Base-by-base conservation (phyloP, 805 yeast species). In the Ogataea kodamae region DNA sequence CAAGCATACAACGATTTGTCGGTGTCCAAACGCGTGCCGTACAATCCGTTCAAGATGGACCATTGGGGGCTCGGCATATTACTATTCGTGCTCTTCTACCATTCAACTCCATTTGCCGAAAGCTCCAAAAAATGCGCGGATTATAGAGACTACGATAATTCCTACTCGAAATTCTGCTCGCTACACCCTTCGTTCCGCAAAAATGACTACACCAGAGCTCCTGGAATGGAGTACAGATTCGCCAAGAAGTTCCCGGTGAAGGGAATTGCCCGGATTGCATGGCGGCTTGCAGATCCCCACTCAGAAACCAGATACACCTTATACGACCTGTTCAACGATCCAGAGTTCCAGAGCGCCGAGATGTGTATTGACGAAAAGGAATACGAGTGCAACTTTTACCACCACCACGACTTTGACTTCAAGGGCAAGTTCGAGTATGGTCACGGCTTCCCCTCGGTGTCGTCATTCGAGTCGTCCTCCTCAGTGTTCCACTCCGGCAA, bases 31-130 rank as follows among this genome's bases (percentile, higher is more conserved):
- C 64, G 56, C 55, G 55, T 45, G 52, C 64, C 64, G 57, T 47
- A 61, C 54, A 75, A 82, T 50, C 83, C 89, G 2, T 78, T 76
- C 51, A 68, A 72, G 39, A 76, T 83, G 75, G 95, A 84, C 60
- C 59, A 67, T 51, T 84, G 90, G 86, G 78, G 85, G 1, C 55
- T 84, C 25, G 95, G 94, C 22, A 70, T 84, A 62, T 56, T 84
- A 15, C 59, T 84, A 27, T 79, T 80, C 50, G 76, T 81, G 23
- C 56, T 83, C 8, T 70, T 76, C 3, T 73, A 76, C 55, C 68
- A 72, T 28, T 68, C 70, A 5, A 67, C 74, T 1, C 92, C 92
- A 0, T 84, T 83, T 54, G 62, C 61, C 35, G 67, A 67, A 35
- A 73, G 87, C 3, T 60, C 65, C 18, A 54, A 53, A 26, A 42